Percentiles rank a stretch among this genome's conserved stretches.
phyloP scores from a whole-genome alignment of 1,284 basidiomycete species.

The Cutaneotrichosporon sp. region DNA sequence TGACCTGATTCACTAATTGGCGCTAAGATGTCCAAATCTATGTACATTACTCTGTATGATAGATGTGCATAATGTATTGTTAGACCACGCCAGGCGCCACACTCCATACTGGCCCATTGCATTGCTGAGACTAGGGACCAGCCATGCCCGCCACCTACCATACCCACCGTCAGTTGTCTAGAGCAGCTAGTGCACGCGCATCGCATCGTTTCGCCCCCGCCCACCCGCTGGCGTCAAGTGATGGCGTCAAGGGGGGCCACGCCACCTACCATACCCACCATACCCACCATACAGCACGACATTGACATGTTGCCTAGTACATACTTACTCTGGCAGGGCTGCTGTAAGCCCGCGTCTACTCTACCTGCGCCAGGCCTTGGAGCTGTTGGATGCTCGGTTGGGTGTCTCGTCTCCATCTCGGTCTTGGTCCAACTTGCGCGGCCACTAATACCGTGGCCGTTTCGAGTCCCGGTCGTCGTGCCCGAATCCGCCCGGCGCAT shows the following conservation, averaged over 20 bases:
- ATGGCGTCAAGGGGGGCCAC: neutral
- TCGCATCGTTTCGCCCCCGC: neutral
- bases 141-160: constrained; percentile 18
- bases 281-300: constrained; percentile 8
- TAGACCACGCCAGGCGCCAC: too few species aligned
- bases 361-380: constrained; percentile 1
- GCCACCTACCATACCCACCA: constrained; percentile 12
- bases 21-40: too few species aligned
- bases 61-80: neutral
- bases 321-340: constrained; percentile 8
- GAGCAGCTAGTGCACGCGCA: too few species aligned
- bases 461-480: constrained; percentile 76
- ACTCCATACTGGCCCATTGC: too few species aligned
- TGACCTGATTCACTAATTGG: too few species aligned
- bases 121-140: neutral
- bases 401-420: too few species aligned
- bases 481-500: constrained; percentile 59
- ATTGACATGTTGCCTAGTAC: constrained; percentile 10
- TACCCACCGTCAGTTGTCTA: constrained; percentile 11
- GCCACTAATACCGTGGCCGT: constrained; percentile 72
- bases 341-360: neutral
- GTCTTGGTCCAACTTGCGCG: too few species aligned
- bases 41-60: neutral
- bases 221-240: neutral
- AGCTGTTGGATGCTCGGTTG: neutral